These are phyloP conservation scores for Plectosphaerella sp. DNA, from an alignment of 2,329 filamentous ascomycete species.

Conservation along the genomic window DNA sequence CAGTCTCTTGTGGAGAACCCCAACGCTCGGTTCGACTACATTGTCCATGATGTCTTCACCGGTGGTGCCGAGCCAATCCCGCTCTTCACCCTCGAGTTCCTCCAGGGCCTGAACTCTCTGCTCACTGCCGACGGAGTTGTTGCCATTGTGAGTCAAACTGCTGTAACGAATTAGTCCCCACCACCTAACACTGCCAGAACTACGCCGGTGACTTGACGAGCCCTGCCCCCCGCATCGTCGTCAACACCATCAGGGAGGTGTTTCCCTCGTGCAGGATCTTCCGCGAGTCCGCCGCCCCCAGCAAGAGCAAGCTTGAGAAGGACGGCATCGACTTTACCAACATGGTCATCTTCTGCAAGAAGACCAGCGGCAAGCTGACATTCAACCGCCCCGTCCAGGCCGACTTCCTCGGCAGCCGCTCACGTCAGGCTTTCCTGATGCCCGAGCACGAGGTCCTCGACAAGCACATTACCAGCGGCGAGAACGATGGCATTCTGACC, in stretches of 20 bases:
- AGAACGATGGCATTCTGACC: slow-evolving; percentile 49
- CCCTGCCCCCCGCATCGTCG: slow-evolving; percentile 70
- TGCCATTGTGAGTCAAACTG: slow-evolving; percentile 72
- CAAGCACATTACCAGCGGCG: slow-evolving; percentile 38
- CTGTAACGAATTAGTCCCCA: too few relatives aligned
- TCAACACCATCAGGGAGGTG: slow-evolving; percentile 74
- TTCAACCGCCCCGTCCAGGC: slow-evolving; percentile 62
- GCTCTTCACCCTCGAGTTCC: slow-evolving; percentile 84
- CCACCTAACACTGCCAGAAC: slow-evolving; percentile 60
- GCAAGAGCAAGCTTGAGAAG: slow-evolving; percentile 40
- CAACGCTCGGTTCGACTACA: slow-evolving; percentile 71
- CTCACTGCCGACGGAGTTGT: slow-evolving; percentile 77
- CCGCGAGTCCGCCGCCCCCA: slow-evolving; percentile 63
- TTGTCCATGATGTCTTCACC: slow-evolving; percentile 96
- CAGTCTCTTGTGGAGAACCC: slow-evolving; percentile 35
- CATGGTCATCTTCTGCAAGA: slow-evolving; percentile 92
- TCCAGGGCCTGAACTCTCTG: slow-evolving; percentile 64
- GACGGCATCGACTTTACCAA: slow-evolving; percentile 76
- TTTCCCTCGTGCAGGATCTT: slow-evolving; percentile 92
- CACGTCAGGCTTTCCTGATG: slow-evolving; percentile 64
- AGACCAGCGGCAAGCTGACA: slow-evolving; percentile 44
- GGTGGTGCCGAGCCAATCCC: slow-evolving; percentile 87
- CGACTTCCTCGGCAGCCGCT: slow-evolving; percentile 70
- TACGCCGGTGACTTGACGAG: slow-evolving; percentile 86
- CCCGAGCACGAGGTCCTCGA: slow-evolving; percentile 67